Conservation (phyloP, 2,329 filamentous ascomycete genomes). For the Verticillium nonalfalfae region DNA sequence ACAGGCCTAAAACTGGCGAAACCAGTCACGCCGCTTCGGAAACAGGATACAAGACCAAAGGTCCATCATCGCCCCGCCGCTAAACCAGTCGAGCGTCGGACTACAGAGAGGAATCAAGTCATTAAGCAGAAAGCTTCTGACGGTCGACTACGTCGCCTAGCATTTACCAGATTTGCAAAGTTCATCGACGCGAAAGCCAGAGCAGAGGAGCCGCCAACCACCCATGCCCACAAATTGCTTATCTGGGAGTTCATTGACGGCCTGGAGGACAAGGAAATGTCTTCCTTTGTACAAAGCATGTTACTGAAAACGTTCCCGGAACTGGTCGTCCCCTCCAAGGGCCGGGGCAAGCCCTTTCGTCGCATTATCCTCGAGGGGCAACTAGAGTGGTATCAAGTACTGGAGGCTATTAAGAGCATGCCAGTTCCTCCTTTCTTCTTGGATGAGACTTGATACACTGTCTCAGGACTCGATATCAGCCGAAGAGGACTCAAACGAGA, state of each 20-base stretch:
- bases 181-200: background rate
- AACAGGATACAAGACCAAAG: background rate
- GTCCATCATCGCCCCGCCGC: background rate
- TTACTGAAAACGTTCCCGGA: background rate
- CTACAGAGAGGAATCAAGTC: background rate
- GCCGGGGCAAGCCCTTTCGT: background rate
- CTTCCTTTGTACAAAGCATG: background rate
- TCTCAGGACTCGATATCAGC: background rate
- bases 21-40: background rate
- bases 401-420: background rate
- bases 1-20: background rate
- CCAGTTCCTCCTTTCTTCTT: background rate
- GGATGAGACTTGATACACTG: background rate
- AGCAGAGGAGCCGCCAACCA: background rate
- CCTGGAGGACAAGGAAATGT: conserved; percentile 2
- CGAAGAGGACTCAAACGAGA: background rate
- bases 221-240: background rate
- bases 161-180: background rate
- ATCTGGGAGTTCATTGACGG: conserved; percentile 2
- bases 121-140: background rate
- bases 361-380: background rate
- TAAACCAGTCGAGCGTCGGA: background rate
- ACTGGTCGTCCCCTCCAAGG: background rate
- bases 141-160: background rate
- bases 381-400: background rate